A percentile compares a stretch with the other conserved stretches of the same genome.
These are phyloP conservation scores for Mortierella sp. DNA, from an alignment of 371 early-diverging fungal genomes.

Conservation along the genomic window DNA sequence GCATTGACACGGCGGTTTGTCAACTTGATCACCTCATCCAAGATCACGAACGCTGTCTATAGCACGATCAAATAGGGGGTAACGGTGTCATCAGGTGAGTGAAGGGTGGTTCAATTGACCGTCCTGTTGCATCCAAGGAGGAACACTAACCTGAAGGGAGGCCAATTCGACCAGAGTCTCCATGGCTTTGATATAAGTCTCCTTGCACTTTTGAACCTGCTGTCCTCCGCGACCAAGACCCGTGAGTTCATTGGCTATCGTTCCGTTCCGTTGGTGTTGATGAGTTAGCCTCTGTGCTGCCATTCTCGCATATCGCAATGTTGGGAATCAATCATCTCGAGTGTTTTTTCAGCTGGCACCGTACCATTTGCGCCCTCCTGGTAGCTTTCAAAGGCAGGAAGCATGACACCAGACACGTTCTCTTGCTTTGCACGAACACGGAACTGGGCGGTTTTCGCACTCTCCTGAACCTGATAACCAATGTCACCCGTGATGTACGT, in stretches of 20 bases:
- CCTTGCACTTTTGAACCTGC: conserved; percentile 93
- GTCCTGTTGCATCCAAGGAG: conserved; percentile 7
- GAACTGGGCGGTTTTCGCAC: conserved; percentile 89
- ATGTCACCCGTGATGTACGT: conserved; percentile 98
- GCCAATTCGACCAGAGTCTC: conserved; percentile 96
- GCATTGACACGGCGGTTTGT: conserved; percentile 99
- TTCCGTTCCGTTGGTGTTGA: too few species aligned
- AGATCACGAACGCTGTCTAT: conserved; percentile 93
- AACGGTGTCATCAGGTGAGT: not conserved
- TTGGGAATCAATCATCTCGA: too few species aligned
- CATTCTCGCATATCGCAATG: too few species aligned
- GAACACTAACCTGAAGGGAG: conserved; percentile 96
- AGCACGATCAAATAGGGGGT: not conserved
- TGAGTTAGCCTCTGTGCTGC: too few species aligned
- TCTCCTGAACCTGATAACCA: conserved; percentile 95
- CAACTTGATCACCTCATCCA: conserved; percentile 98
- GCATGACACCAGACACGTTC: conserved; percentile 97
- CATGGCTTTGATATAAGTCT: conserved; percentile 93
- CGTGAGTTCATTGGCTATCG: conserved; percentile 92
- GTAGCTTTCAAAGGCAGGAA: conserved; percentile 92
- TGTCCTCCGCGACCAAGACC: conserved; percentile 99
- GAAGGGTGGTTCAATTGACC: not conserved
- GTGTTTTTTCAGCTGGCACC: too few species aligned
- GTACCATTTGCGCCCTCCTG: conserved; percentile 87
- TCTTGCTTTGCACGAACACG: conserved; percentile 93